phyloP scores from a whole-genome alignment of 2,329 filamentous ascomycete species.

The Aureobasidium mangrovei region DNA sequence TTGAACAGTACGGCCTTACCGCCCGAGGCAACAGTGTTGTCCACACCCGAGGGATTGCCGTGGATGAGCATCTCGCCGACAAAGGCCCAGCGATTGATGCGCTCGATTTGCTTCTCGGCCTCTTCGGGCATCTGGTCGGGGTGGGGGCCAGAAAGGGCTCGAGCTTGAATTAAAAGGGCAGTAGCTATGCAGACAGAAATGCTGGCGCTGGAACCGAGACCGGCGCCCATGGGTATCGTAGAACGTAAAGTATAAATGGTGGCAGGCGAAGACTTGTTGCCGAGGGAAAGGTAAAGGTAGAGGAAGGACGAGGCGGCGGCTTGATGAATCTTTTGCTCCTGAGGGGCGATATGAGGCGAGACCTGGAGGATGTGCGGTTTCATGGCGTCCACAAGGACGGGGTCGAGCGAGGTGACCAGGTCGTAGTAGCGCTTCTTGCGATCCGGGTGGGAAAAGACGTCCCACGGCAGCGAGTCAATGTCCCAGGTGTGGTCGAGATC shows the following conservation, averaged over 20 bases:
- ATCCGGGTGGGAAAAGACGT: constrained; percentile 62
- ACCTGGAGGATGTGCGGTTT: constrained; percentile 68
- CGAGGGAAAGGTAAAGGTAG: constrained; percentile 85
- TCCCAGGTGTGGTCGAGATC: constrained; percentile 86
- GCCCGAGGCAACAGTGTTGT: constrained; percentile 90
- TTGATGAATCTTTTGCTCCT: constrained; percentile 74
- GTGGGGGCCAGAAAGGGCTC: constrained; percentile 81
- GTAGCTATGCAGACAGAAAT: constrained; percentile 82
- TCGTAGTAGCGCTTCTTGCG: constrained; percentile 97
- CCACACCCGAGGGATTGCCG: constrained; percentile 90
- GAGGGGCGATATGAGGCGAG: constrained; percentile 56
- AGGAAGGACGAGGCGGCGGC: constrained; percentile 77
- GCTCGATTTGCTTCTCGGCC: constrained; percentile 80
- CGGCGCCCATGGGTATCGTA: constrained; percentile 85
- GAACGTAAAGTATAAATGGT: constrained; percentile 87
- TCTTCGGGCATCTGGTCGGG: constrained; percentile 83
- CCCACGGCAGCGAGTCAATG: constrained; percentile 86
- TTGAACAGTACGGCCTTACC: constrained; percentile 93
- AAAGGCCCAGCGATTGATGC: constrained; percentile 97
- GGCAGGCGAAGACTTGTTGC: constrained; percentile 66
- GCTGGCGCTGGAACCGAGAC: constrained; percentile 87
- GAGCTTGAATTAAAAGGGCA: constrained; percentile 77
- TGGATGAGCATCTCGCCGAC: constrained; percentile 97
- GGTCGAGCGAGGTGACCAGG: constrained; percentile 66
- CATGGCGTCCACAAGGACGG: constrained; percentile 70